Percentiles rank a stretch among this genome's conserved stretches.
phyloP scores from a whole-genome alignment of 345 rosid genomes.

The Boechera stricta region DNA sequence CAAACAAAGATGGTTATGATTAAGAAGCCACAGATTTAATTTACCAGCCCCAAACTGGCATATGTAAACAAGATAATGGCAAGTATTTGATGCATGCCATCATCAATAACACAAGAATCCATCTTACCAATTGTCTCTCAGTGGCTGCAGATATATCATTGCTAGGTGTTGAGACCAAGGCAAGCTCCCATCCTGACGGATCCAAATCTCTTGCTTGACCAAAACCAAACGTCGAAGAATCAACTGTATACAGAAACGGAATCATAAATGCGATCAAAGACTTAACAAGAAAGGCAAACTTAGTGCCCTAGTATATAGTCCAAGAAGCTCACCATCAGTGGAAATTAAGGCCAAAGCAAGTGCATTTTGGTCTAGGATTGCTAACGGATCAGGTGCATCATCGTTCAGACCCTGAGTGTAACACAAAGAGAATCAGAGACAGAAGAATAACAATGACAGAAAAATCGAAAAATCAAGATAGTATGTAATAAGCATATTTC shows the following conservation, averaged over 20 bases:
- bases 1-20: slow-evolving; percentile 1
- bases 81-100: slow-evolving; percentile 12
- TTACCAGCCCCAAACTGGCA: background rate
- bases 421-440: slow-evolving; percentile 14
- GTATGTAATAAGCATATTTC: slow-evolving; percentile 25
- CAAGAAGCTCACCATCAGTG: slow-evolving; percentile 54
- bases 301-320: background rate
- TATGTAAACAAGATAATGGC: slow-evolving; percentile 3
- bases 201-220: slow-evolving; percentile 61
- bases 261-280: slow-evolving; percentile 22
- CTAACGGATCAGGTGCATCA: slow-evolving; percentile 57
- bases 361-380: slow-evolving; percentile 77
- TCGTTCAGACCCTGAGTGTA: slow-evolving; percentile 62
- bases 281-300: slow-evolving; percentile 10
- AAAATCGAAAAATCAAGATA: background rate
- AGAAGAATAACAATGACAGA: background rate
- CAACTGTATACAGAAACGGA: slow-evolving; percentile 46
- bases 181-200: slow-evolving; percentile 87
- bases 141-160: slow-evolving; percentile 62
- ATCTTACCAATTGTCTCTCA: slow-evolving; percentile 79
- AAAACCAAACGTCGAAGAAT: slow-evolving; percentile 55
- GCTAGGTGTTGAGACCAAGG: slow-evolving; percentile 78
- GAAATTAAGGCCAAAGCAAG: slow-evolving; percentile 78
- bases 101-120: slow-evolving; percentile 9
- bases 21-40: background rate